Evolutionary conservation across 2,329 filamentous ascomycete species (phyloP), one percentile per base, ranked within the genome.

Genomic region (Scopulariopsis brevicaulis): DNA sequence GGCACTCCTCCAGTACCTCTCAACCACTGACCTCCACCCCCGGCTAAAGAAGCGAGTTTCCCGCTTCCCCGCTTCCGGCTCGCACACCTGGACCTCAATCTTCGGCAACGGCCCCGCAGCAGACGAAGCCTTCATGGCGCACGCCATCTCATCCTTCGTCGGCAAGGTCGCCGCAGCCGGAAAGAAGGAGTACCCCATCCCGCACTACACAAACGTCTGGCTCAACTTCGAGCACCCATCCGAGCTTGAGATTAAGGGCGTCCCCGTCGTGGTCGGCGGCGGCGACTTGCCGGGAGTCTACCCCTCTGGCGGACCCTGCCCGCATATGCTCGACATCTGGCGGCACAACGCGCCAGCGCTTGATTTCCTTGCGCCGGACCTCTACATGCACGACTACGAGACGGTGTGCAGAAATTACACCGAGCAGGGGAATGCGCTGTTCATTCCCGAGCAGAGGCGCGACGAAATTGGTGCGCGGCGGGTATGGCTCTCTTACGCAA

Each of bases 381-480:
- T 79, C 4, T 79, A 79, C 60, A 70, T 79, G 20, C 73, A 77
- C 60, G 71, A 77, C 43, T 79, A 79, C 60, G 69, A 72, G 51
- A 64, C 60, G 0, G 69, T 74, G 0, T 80, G 77, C 58, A 63
- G 62, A 12, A 69, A 73, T 28, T 80, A 78, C 59, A 64, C 70
- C 3, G 73, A 77, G 55, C 65, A 70, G 3, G 64, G 66, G 12
- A 73, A 78, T 60, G 70, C 75, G 0, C 68, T 80, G 0, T 79
- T 80, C 61, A 78, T 80, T 43, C 77, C 77, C 0, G 77, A 80
- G 65, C 77, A 80, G 62, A 68, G 76, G 5, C 69, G 77, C 14
- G 77, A 79, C 57, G 75, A 76, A 40, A 68, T 72, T 32, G 75
- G 75, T 6, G 69, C 73, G 0, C 64, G 74, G 6, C 61, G 75